phyloP scores from a whole-genome alignment of 495 filamentous ascomycete species.

The Opeltia flavorubescens region DNA sequence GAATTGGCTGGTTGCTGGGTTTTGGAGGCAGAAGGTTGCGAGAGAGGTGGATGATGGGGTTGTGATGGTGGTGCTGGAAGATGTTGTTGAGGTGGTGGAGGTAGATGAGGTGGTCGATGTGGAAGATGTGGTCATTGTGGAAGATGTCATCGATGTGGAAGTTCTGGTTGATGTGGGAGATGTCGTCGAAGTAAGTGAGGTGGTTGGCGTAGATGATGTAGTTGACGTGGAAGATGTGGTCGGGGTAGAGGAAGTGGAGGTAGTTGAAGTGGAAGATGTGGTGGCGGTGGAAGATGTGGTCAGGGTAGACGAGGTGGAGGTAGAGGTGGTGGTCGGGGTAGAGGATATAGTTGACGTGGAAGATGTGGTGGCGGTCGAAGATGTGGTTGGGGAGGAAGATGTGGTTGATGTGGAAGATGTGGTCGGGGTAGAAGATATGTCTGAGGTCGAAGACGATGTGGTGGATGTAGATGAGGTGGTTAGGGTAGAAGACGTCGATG shows the following conservation, averaged over 20 bases:
- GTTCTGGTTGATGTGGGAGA: background rate
- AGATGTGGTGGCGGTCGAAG: background rate
- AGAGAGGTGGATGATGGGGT: background rate
- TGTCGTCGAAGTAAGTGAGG: background rate
- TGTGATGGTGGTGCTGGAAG: background rate
- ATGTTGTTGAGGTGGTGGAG: background rate
- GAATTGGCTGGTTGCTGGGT: background rate
- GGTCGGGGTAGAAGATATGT: too few species aligned
- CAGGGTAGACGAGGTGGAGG: background rate
- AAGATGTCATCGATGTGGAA: background rate
- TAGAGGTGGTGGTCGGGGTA: background rate
- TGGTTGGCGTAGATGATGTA: background rate
- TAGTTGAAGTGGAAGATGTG: background rate
- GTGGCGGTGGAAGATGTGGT: background rate
- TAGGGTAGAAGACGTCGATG: too few species aligned
- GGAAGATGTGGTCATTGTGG: background rate
- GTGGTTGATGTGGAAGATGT: background rate
- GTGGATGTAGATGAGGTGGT: too few species aligned
- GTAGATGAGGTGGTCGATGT: background rate
- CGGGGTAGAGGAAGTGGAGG: background rate
- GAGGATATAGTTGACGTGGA: background rate
- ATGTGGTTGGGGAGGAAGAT: background rate
- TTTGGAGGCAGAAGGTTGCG: background rate
- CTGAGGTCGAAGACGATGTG: too few species aligned
- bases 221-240: background rate